These are phyloP conservation scores for Heritiera fomes DNA, from an alignment of 345 rosid species.

Conservation along the genomic window DNA sequence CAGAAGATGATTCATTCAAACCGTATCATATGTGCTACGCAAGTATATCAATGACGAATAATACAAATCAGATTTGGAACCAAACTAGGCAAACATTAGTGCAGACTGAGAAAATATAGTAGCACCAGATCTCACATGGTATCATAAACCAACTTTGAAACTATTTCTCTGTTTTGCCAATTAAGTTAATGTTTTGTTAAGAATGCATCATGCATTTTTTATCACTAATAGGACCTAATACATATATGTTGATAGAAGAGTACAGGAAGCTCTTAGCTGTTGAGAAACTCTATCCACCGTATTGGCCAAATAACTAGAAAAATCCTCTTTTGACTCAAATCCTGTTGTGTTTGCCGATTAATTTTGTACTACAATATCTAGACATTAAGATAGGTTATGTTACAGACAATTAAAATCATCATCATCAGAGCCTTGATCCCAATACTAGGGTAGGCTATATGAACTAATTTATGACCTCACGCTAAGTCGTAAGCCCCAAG, in stretches of 20 bases:
- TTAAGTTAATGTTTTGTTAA: constrained; percentile 5
- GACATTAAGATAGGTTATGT: not conserved
- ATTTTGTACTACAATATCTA: not conserved
- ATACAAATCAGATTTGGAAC: constrained; percentile 7
- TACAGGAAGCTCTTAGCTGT: not conserved
- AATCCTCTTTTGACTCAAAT: constrained; percentile 3
- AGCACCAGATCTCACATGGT: not conserved
- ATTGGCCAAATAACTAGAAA: not conserved
- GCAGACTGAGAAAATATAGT: not conserved
- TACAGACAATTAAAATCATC: not conserved
- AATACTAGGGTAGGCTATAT: too few species aligned
- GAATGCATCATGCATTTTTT: not conserved
- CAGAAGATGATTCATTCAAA: constrained; percentile 11
- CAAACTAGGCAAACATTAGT: not conserved
- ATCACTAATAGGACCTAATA: not conserved
- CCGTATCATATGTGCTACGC: not conserved
- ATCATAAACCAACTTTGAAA: constrained; percentile 5
- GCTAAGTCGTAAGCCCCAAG: too few species aligned
- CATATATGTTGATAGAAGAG: not conserved
- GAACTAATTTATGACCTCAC: too few species aligned
- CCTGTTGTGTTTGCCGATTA: not conserved
- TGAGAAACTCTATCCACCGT: not conserved
- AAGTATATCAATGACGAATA: not conserved
- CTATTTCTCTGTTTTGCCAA: constrained; percentile 5
- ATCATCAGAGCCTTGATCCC: too few species aligned